Base-by-base conservation (phyloP, 495 filamentous ascomycete genomes). In the Zalerion maritima region DNA sequence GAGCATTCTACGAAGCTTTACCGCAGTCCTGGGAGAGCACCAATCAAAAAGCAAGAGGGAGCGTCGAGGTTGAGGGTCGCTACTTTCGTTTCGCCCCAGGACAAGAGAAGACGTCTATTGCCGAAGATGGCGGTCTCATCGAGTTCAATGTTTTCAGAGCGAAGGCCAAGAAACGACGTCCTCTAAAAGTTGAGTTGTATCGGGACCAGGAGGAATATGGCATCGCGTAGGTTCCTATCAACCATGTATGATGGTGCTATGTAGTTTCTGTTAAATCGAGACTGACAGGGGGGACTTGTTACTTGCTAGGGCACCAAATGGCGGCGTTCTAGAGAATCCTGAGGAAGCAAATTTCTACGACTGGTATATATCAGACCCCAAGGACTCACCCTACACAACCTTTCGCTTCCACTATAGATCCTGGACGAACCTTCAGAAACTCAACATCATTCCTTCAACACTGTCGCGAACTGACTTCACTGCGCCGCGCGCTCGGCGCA, bases 341-440 rank as follows among this genome's bases (percentile, higher is more conserved):
- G 37, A 69, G 37, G 46, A 64, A 14, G 50, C 52, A 8, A 50
- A 42, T 10, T 67, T 52, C 44, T 66, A 60, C 34, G 43, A 58
- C 27, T 67, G 49, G 34, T 41, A 47, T 17, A 40, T 70, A n/a
- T 34, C 55, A 6, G 66, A 70, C 32, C 31, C 59, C 4, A 59
- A 42, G 31, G 56, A 68, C 18, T 38, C 41, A 3, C 66, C 66
- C 4, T 67, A 50, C 21, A 54, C 54, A 3, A 52, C 46, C 1
- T 67, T 69, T 31, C 45, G 50, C 21, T 57, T 66, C 31, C 56
- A 69, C 30, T 70, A 70, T 38, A 52, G 64, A 12, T 57, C 56
- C 8, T 55, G 36, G 37, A 36, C 52, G 28, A 40, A 55, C 24
- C 51, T 70, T 17, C 34, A 51, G 18, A 42, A 55, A 19, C 50